A percentile compares a stretch with the other conserved stretches of the same genome.
These are phyloP conservation scores for Amphirosellinia nigrospora DNA, from an alignment of 495 filamentous ascomycete genomes.

Conservation along the genomic window DNA sequence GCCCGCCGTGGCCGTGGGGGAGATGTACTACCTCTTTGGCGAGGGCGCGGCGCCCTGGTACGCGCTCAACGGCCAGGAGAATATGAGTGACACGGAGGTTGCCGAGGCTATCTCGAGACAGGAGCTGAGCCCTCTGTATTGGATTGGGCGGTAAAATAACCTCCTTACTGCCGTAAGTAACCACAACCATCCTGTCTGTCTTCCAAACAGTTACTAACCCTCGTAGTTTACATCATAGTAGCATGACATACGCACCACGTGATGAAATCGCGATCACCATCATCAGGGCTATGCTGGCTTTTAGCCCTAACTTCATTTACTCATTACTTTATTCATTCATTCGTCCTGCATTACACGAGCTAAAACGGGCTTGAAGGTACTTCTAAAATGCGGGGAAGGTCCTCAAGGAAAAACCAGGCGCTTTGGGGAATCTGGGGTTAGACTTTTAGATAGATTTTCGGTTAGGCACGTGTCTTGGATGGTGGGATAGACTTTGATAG, in stretches of 20 bases:
- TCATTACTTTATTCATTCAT: neutral
- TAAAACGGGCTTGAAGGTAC: neutral
- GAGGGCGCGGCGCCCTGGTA: conserved; percentile 38
- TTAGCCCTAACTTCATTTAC: neutral
- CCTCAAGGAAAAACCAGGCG: neutral
- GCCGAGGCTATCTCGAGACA: conserved; percentile 37
- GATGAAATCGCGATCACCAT: neutral
- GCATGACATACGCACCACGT: neutral
- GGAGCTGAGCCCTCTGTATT: conserved; percentile 34
- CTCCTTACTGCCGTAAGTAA: neutral
- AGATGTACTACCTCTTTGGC: conserved; percentile 36
- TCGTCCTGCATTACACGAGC: neutral
- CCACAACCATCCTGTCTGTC: neutral
- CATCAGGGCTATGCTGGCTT: neutral
- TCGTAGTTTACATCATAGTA: neutral
- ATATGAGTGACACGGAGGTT: conserved; percentile 38
- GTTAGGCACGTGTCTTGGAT: neutral
- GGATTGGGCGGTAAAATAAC: conserved; percentile 34
- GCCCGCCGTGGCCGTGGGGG: conserved; percentile 29
- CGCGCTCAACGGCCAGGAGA: conserved; percentile 38
- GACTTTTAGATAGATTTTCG: neutral
- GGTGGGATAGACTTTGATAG: neutral
- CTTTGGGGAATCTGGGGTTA: neutral
- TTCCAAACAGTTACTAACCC: neutral
- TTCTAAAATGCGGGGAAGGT: neutral